A percentile compares a stretch with the other conserved stretches of the same genome.
Evolutionary conservation across 2,329 filamentous ascomycete genomes (phyloP).

Genomic region (Claviceps sorghi): DNA sequence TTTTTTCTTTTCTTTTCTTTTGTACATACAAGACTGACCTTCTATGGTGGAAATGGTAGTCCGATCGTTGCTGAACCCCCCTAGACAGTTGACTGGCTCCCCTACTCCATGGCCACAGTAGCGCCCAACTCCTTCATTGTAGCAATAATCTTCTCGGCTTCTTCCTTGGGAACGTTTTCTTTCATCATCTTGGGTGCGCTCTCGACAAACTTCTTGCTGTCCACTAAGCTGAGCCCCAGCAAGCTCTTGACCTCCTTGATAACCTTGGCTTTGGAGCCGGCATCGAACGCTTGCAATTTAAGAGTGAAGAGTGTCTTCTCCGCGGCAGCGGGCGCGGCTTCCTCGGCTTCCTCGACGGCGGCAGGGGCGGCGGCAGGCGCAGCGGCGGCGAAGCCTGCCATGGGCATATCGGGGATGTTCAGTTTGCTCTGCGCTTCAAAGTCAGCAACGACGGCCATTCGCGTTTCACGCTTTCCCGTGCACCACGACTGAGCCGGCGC

Average conservation of each 20-base stretch:
- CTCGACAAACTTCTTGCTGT: conserved; percentile 99
- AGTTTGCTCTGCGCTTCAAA: conserved; percentile 53
- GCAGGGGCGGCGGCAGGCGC: conserved; percentile 47
- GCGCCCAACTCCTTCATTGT: conserved; percentile 87
- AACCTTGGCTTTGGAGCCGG: conserved; percentile 86
- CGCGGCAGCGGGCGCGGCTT: conserved; percentile 73
- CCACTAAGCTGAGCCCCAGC: conserved; percentile 87
- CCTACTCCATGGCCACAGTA: conserved; percentile 78
- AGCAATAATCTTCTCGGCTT: conserved; percentile 96
- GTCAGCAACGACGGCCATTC: conserved; percentile 1
- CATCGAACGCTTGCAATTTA: conserved; percentile 83
- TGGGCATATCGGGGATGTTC: conserved; percentile 95
- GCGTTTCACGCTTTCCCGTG: not conserved
- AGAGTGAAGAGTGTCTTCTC: conserved; percentile 97
- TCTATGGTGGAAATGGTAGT: conserved; percentile 18
- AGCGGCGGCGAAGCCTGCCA: conserved; percentile 74
- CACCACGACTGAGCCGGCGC: conserved; percentile 9
- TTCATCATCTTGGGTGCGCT: conserved; percentile 97
- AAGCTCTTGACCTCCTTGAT: conserved; percentile 99
- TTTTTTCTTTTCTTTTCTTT: conserved; percentile 8
- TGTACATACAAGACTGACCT: conserved; percentile 24
- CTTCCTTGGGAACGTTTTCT: conserved; percentile 96
- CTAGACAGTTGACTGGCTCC: not conserved
- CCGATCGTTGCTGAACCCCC: not conserved
- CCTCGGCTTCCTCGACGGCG: conserved; percentile 67